These are phyloP conservation scores for Senecio squalidus DNA, from an alignment of 140 eudicot species.

Conservation along the genomic window DNA sequence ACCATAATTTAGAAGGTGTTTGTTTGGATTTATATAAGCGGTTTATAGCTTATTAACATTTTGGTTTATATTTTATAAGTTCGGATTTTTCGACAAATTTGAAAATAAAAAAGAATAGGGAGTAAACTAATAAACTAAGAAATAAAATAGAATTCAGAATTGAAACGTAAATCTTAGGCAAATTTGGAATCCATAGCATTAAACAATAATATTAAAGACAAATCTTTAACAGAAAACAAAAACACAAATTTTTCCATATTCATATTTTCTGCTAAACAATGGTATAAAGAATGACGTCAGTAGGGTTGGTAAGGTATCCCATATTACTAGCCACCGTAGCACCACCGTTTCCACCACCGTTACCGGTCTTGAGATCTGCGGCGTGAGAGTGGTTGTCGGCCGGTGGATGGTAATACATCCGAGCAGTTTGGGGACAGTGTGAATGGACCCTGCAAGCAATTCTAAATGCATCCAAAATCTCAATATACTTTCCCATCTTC, in stretches of 20 bases:
- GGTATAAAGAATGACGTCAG: constrained; percentile 28
- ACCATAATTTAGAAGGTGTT: too few relatives aligned
- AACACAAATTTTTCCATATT: constrained; percentile 1
- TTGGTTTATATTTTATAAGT: too few relatives aligned
- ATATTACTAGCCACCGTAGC: constrained; percentile 5
- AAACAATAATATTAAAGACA: background rate
- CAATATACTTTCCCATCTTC: constrained; percentile 41
- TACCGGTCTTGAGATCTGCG: constrained; percentile 2
- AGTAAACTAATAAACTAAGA: too few relatives aligned
- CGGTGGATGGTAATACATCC: constrained; percentile 64
- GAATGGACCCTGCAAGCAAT: constrained; percentile 53
- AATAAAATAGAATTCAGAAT: too few relatives aligned
- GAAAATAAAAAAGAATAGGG: too few relatives aligned
- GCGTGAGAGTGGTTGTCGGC: constrained; percentile 29
- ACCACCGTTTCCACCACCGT: constrained; percentile 11
- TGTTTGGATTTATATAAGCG: too few relatives aligned
- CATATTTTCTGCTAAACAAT: constrained; percentile 13
- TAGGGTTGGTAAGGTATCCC: constrained; percentile 1
- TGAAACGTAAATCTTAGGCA: too few relatives aligned
- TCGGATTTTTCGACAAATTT: too few relatives aligned
- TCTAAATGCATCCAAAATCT: constrained; percentile 47
- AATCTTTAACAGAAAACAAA: background rate
- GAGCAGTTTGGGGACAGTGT: constrained; percentile 64
- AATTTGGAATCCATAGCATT: too few relatives aligned
- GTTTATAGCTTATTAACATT: too few relatives aligned